Percentiles rank a stretch among this genome's conserved stretches.
phyloP scores from a whole-genome alignment of 805 yeast species.

The Komagataella kurtzmanii region DNA sequence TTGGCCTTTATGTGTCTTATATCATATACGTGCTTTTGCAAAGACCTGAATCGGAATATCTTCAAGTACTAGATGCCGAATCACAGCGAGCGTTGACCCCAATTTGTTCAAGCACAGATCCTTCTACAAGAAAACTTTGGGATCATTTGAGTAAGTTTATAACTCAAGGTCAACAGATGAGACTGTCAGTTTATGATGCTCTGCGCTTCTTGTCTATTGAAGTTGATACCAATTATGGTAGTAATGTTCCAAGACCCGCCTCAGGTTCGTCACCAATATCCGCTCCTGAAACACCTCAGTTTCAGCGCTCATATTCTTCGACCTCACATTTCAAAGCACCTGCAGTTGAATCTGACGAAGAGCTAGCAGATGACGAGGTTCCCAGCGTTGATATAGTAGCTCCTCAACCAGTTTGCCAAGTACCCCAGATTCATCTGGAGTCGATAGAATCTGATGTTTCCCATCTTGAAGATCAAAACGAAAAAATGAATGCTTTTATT shows the following conservation, averaged over 20 bases:
- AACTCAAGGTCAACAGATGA: constrained; percentile 2
- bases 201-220: constrained; percentile 7
- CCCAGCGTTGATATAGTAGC: neutral
- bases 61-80: neutral
- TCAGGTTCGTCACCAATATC: neutral
- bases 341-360: neutral
- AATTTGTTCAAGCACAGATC: neutral
- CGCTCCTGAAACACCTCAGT: neutral
- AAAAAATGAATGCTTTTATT: neutral
- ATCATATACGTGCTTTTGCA: constrained; percentile 17
- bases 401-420: neutral
- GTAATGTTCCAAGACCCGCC: neutral
- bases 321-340: neutral
- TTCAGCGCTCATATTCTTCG: neutral
- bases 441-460: neutral
- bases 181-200: constrained; percentile 18
- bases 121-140: neutral
- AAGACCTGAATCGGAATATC: neutral
- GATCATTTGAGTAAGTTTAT: constrained; percentile 1
- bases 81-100: neutral
- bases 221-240: neutral
- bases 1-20: constrained; percentile 42
- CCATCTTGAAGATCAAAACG: neutral
- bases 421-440: neutral
- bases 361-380: neutral